Conservation (phyloP, 192 early-diverging fungal species). For the Coemansia sp. region DNA sequence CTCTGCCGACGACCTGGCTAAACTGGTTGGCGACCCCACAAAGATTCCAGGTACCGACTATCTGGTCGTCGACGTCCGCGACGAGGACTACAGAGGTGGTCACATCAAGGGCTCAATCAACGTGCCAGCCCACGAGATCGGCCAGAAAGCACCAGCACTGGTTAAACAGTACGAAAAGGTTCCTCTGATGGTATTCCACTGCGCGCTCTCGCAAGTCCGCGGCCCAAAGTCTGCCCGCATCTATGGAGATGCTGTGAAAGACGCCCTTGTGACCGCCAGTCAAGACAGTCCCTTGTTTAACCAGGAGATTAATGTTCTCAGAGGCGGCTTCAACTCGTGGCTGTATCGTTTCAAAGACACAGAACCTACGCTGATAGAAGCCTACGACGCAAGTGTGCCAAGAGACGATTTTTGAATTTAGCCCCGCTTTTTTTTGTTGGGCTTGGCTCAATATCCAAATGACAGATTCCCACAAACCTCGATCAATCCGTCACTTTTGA, state of each 20-base stretch:
- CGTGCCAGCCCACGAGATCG: conserved; percentile 67
- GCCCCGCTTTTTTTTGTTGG: background rate
- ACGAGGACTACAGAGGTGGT: conserved; percentile 62
- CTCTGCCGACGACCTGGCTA: conserved; percentile 50
- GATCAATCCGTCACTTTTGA: too few species aligned
- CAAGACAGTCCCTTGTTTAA: conserved; percentile 10
- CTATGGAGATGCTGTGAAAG: conserved; percentile 56
- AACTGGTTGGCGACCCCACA: conserved; percentile 59
- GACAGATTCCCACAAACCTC: too few species aligned
- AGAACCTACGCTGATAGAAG: conserved; percentile 61
- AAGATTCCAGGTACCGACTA: conserved; percentile 67
- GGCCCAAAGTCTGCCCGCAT: conserved; percentile 73
- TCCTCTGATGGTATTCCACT: conserved; percentile 80
- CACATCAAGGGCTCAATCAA: conserved; percentile 80
- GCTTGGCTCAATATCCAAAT: background rate
- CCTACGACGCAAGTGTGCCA: conserved; percentile 44
- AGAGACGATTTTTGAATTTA: conserved; percentile 6
- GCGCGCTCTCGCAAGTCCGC: conserved; percentile 80
- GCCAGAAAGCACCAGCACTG: conserved; percentile 41
- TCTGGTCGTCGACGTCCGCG: conserved; percentile 72
- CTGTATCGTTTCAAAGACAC: conserved; percentile 54
- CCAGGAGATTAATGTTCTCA: conserved; percentile 61
- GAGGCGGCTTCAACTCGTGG: conserved; percentile 70
- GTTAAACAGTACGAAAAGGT: conserved; percentile 59
- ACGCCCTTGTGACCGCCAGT: conserved; percentile 13